These are phyloP conservation scores for Misopates orontium DNA, from an alignment of 257 asterid species.

Conservation along the genomic window DNA sequence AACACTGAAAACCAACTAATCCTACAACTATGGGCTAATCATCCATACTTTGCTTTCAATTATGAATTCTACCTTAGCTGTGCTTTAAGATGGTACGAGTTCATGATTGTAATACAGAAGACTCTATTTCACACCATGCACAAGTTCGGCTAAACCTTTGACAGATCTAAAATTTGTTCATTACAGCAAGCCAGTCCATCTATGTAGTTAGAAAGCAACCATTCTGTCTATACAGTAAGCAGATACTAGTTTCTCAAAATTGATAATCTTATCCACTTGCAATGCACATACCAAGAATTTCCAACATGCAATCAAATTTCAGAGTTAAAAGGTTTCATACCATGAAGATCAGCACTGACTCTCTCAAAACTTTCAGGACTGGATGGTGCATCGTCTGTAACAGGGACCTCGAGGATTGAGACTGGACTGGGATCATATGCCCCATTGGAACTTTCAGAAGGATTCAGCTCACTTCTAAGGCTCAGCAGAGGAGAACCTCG, in stretches of 20 bases:
- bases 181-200: too few relatives aligned
- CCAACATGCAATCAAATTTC: not conserved
- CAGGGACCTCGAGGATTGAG: constrained; percentile 74
- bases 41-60: not conserved
- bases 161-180: constrained; percentile 6
- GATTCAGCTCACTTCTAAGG: constrained; percentile 51
- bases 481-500: constrained; percentile 30
- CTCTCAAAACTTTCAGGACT: constrained; percentile 73
- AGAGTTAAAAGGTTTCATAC: constrained; percentile 39
- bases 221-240: not conserved
- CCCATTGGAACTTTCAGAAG: constrained; percentile 59
- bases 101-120: not conserved
- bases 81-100: constrained; percentile 4
- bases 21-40: constrained; percentile 4
- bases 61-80: not conserved
- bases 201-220: not conserved
- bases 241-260: not conserved
- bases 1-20: not conserved
- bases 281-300: not conserved
- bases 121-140: not conserved
- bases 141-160: constrained; percentile 4
- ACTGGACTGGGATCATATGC: constrained; percentile 82
- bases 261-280: not conserved
- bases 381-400: constrained; percentile 53
- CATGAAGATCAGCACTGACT: constrained; percentile 78